Conservation (phyloP, 148 eudicot species). For the Oxyria digyna region DNA sequence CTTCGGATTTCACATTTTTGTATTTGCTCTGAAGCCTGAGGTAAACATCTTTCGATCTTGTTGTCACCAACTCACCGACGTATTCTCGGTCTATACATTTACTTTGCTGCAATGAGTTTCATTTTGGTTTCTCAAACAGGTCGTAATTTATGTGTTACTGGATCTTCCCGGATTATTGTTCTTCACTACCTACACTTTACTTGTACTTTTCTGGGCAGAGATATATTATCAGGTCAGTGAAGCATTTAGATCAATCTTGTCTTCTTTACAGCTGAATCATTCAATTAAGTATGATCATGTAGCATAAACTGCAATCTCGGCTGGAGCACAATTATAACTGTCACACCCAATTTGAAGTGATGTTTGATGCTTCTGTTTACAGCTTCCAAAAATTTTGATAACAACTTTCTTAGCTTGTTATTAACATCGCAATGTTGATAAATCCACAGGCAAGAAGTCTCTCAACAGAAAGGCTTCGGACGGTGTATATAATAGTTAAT, state of each 20-base stretch:
- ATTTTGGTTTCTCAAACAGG: conserved; percentile 29
- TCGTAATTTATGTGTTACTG: conserved; percentile 38
- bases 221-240: conserved; percentile 73
- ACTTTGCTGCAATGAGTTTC: neutral
- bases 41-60: conserved; percentile 30
- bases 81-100: neutral
- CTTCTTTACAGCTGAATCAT: neutral
- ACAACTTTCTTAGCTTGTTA: neutral
- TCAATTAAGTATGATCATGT: neutral
- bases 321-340: neutral
- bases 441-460: conserved; percentile 66
- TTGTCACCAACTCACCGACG: too few species aligned
- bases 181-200: conserved; percentile 83
- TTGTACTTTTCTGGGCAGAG: conserved; percentile 97
- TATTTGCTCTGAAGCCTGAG: conserved; percentile 66
- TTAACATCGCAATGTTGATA: neutral
- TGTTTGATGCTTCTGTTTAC: neutral
- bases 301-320: neutral
- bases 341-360: neutral
- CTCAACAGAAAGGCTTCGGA: conserved; percentile 66
- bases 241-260: neutral
- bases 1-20: conserved; percentile 68
- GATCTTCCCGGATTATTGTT: conserved; percentile 86
- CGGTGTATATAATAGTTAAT: conserved; percentile 47
- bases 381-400: neutral